Evolutionary conservation across 495 filamentous ascomycete species (phyloP).

Genomic region (Tricharina praecox): DNA sequence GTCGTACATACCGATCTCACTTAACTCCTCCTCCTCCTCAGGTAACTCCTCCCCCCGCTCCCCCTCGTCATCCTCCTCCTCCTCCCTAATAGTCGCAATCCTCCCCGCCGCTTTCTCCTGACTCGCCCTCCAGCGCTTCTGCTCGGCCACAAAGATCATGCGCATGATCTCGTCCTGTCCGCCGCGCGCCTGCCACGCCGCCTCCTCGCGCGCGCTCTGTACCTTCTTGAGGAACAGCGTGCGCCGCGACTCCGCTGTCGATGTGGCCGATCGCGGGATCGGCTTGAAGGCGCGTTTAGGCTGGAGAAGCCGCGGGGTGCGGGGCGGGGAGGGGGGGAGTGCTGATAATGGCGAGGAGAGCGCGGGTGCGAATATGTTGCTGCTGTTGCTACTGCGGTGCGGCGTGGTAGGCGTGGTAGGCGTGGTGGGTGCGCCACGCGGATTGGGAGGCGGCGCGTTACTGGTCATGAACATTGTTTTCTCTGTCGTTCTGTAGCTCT

Average conservation of each 20-base stretch:
- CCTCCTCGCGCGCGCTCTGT: constrained; percentile 50
- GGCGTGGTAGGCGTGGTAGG: not conserved
- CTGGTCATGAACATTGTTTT: no score
- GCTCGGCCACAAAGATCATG: constrained; percentile 32
- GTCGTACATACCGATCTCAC: no score
- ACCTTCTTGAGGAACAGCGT: constrained; percentile 62
- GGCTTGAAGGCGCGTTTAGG: constrained; percentile 20
- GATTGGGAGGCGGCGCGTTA: no score
- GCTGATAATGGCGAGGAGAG: constrained; percentile 15
- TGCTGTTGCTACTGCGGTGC: not conserved
- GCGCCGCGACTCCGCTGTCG: constrained; percentile 38
- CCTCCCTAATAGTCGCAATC: constrained; percentile 27
- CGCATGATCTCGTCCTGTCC: constrained; percentile 55
- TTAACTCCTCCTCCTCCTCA: not conserved
- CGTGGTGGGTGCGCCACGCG: no score
- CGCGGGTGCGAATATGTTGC: constrained; percentile 10
- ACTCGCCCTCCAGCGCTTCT: constrained; percentile 33
- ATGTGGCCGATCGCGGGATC: constrained; percentile 26
- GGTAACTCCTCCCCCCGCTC: not conserved
- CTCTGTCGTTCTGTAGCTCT: no score
- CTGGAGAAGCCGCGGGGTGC: constrained; percentile 19
- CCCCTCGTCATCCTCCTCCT: constrained; percentile 24
- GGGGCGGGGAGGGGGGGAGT: constrained; percentile 22
- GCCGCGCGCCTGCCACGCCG: constrained; percentile 45
- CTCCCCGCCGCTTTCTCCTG: constrained; percentile 19